These are phyloP conservation scores for Acanthamoeba healyi DNA, from an alignment of 208 protist genomes.

Conservation along the genomic window DNA sequence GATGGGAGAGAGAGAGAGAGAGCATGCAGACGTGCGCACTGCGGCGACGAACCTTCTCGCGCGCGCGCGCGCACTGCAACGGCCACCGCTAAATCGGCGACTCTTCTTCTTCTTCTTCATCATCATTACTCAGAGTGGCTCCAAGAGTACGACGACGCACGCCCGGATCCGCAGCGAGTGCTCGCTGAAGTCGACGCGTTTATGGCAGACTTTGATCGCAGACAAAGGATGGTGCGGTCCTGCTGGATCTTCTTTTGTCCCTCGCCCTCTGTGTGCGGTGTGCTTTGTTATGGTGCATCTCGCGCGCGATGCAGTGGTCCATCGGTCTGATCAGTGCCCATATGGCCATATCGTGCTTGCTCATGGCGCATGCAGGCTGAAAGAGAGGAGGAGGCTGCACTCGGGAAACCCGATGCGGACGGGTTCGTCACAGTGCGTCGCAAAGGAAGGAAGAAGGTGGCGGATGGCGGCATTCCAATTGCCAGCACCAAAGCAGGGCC, in stretches of 20 bases:
- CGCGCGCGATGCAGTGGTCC: too few species aligned
- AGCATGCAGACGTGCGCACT: too few species aligned
- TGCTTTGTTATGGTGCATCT: too few species aligned
- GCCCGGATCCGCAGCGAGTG: constrained; percentile 7
- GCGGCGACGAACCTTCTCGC: too few species aligned
- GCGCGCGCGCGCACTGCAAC: too few species aligned
- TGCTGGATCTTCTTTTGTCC: too few species aligned
- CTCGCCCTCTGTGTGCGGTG: too few species aligned
- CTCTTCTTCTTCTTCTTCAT: background rate
- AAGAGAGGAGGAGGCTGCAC: background rate
- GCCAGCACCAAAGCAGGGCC: constrained; percentile 2
- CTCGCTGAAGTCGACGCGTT: constrained; percentile 31
- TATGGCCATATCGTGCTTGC: background rate
- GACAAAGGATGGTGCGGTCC: background rate
- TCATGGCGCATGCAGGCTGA: background rate
- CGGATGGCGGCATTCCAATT: constrained; percentile 21
- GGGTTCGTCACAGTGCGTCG: constrained; percentile 42
- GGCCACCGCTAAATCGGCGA: background rate
- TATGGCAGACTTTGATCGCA: constrained; percentile 55
- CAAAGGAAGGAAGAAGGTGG: constrained; percentile 51
- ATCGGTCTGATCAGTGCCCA: background rate
- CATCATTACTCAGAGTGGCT: constrained; percentile 43
- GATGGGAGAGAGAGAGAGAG: too few species aligned
- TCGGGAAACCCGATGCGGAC: constrained; percentile 43
- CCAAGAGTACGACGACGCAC: background rate